Evolutionary conservation across 2,329 filamentous ascomycete genomes (phyloP).

Genomic region (Phialophora verrucosa): DNA sequence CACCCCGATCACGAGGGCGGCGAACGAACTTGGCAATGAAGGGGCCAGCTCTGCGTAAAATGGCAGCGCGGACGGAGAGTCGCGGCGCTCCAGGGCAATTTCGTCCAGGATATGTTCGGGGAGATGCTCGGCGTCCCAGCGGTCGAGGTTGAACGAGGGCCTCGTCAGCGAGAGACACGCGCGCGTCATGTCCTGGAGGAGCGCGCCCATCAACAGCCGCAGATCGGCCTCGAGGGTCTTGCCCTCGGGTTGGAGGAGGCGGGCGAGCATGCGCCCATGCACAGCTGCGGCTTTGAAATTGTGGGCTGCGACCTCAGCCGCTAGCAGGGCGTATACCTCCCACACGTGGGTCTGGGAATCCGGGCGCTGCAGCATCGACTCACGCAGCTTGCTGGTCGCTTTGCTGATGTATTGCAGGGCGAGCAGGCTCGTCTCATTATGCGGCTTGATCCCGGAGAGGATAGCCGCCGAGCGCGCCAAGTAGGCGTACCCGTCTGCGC

Average conservation of each 20-base stretch:
- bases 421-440: neutral
- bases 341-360: conserved; percentile 1
- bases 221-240: neutral
- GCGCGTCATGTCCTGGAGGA: conserved; percentile 19
- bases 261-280: conserved; percentile 19
- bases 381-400: conserved; percentile 15
- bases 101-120: neutral
- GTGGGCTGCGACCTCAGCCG: conserved; percentile 20
- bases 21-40: neutral
- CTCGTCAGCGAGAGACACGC: conserved; percentile 19
- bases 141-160: conserved; percentile 20
- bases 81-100: neutral
- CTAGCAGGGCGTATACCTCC: conserved; percentile 25
- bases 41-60: neutral
- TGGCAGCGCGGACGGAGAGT: conserved; percentile 2
- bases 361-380: neutral
- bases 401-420: conserved; percentile 17
- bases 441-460: neutral
- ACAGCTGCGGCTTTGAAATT: conserved; percentile 22
- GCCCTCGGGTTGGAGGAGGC: conserved; percentile 19
- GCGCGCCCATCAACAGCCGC: conserved; percentile 14
- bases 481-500: conserved; percentile 15
- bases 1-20: neutral
- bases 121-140: conserved; percentile 18
- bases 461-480: conserved; percentile 13